Evolutionary conservation across 441 rosid species (phyloP), one percentile per base, ranked within the genome.

Genomic region (Gossypium schwendimanii): DNA sequence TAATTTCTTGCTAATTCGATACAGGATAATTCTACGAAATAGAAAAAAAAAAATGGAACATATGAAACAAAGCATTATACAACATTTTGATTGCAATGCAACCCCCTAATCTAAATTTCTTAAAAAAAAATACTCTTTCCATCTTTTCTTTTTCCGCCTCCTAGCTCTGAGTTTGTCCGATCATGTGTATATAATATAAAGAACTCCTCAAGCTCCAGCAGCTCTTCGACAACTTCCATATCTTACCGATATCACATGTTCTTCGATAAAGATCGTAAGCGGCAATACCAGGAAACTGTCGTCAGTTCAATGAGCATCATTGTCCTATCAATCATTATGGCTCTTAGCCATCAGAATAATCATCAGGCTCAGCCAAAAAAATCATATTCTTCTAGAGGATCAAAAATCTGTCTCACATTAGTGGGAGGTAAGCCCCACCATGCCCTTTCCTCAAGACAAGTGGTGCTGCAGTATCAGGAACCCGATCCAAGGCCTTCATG

Each of bases 351-450:
- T 6, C 28, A 36, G 18, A 66, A 31, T n/a, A n/a, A 69, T 26
- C 24, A 52, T 55, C 33, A 10, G 23, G 47, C 17, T 24, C 36
- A 11, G 47, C 12, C 71, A 3, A 70, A 24, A 63, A 70, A 24
- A 58, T 20, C 66, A 73, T 61, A 41, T 39, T 36, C 26, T 41
- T 15, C 18, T n/a, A 14, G 52, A 14, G 45, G 4, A 69, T 6
- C 5, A 20, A 41, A 9, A 21, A 54, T 53, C 41, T 21, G 3
- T 70, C 75, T 95, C 84, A 93, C 99, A 93, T 96, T 75, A 96
- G 80, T 4, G 99, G 99, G 49, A 96, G 87, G 85, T 86, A 96
- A 33, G 96, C 97, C 63, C 99, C 99, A 6, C 99, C 99, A 6
- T 93, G 99, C 50, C 99, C 98, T 84, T 79, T 91, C 79, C 94